Conservation (phyloP, 805 yeast species). For the Candida parachauliodes region DNA sequence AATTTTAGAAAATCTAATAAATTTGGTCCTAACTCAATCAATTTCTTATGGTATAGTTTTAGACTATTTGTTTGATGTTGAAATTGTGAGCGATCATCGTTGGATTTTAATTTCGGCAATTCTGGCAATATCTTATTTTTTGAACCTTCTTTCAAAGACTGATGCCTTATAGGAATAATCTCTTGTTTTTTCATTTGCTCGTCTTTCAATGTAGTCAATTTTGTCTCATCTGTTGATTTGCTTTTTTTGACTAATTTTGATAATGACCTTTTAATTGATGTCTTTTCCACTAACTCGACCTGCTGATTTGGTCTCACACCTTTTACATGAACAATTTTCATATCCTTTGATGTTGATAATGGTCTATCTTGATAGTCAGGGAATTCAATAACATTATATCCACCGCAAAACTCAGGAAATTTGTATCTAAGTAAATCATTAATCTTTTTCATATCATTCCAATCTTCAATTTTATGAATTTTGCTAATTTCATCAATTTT, state of each 20-base stretch:
- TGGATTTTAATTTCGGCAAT: background rate
- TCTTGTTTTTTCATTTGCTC: background rate
- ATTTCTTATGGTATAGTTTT: constrained; percentile 3
- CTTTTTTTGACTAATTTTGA: constrained; percentile 7
- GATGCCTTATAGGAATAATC: constrained; percentile 2
- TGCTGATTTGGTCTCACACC: background rate
- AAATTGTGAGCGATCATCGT: background rate
- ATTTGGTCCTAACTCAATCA: constrained; percentile 7
- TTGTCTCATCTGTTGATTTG: constrained; percentile 5
- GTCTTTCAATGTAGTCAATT: too few species aligned
- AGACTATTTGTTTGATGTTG: constrained; percentile 5
- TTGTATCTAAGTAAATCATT: constrained; percentile 9
- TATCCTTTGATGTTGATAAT: constrained; percentile 11
- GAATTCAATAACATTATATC: constrained; percentile 3
- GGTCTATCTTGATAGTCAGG: constrained; percentile 9
- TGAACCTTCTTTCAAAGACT: constrained; percentile 3
- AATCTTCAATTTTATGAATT: constrained; percentile 6
- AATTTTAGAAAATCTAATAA: constrained; percentile 6
- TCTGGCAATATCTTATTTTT: background rate
- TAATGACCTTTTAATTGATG: constrained; percentile 3
- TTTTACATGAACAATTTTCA: constrained; percentile 8
- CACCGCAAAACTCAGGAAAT: constrained; percentile 6
- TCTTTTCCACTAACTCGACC: background rate
- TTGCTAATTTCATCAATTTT: constrained; percentile 9
- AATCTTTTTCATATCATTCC: constrained; percentile 14